Conservation (phyloP, 108 stramenopile genomes). For the Hondaea fermentalgiana region DNA sequence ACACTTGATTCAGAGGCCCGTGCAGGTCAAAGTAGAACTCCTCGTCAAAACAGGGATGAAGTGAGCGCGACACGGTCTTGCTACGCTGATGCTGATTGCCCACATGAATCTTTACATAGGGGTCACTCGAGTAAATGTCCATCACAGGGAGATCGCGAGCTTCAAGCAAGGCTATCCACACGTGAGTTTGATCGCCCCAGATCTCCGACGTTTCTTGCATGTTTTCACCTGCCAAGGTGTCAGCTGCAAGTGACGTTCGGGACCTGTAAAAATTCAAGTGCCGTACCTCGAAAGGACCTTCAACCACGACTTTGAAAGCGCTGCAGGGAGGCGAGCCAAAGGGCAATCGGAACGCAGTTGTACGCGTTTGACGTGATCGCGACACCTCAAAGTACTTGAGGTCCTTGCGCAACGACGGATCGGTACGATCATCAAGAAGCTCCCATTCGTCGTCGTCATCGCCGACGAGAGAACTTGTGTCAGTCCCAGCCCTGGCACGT, state of each 20-base stretch:
- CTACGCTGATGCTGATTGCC: background rate
- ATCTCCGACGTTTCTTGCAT: background rate
- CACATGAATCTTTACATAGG: background rate
- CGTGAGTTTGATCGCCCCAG: background rate
- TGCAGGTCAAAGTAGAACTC: background rate
- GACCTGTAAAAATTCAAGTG: background rate
- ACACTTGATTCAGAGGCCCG: background rate
- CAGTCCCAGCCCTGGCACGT: background rate
- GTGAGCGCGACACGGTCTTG: background rate
- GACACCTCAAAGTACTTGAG: background rate
- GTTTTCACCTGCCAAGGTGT: background rate
- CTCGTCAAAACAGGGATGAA: background rate
- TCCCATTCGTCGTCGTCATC: background rate
- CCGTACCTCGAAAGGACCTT: background rate
- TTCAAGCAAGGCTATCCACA: background rate
- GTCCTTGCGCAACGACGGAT: background rate
- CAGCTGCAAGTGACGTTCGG: background rate
- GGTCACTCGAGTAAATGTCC: constrained; percentile 11
- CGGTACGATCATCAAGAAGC: background rate
- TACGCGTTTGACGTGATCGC: background rate
- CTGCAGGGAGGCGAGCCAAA: background rate
- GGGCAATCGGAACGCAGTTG: background rate
- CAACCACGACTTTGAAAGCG: background rate
- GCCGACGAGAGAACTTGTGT: too few relatives aligned
- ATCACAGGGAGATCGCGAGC: background rate